These are phyloP conservation scores for Leptodontidium sp. DNA, from an alignment of 2,329 filamentous ascomycete species.

Conservation along the genomic window DNA sequence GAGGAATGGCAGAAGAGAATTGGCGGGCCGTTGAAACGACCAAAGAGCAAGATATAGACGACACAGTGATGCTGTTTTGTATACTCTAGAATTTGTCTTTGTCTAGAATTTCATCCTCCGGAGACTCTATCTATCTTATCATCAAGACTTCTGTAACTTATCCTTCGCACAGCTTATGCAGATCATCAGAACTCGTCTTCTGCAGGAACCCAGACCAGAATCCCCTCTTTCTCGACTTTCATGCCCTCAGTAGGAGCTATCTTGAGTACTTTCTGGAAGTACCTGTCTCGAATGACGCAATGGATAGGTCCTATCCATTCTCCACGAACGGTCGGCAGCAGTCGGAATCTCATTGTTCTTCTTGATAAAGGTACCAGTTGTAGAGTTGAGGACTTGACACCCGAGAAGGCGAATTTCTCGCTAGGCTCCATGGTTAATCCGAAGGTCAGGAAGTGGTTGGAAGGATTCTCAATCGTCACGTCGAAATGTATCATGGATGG, in stretches of 20 bases:
- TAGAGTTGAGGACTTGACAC: conserved; percentile 80
- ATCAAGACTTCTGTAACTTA: conserved; percentile 11
- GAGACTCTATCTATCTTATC: conserved; percentile 16
- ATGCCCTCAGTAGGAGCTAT: conserved; percentile 81
- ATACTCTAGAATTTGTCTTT: not conserved
- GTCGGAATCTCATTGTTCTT: conserved; percentile 73
- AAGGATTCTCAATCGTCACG: conserved; percentile 90
- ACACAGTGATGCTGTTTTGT: not conserved
- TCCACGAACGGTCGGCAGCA: conserved; percentile 73
- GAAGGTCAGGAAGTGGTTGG: conserved; percentile 93
- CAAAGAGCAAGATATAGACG: conserved; percentile 32
- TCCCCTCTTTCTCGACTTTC: conserved; percentile 68
- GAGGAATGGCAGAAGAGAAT: conserved; percentile 56
- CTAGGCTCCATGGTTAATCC: conserved; percentile 90
- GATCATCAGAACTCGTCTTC: conserved; percentile 37
- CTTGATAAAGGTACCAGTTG: conserved; percentile 86
- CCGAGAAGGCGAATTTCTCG: conserved; percentile 92
- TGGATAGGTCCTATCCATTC: conserved; percentile 73
- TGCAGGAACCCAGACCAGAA: conserved; percentile 68
- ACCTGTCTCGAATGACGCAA: conserved; percentile 83
- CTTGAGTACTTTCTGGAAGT: conserved; percentile 89
- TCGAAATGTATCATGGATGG: conserved; percentile 54
- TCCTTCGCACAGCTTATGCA: not conserved
- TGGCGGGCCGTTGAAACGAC: conserved; percentile 29
- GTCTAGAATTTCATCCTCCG: not conserved